Percentiles rank a stretch among this genome's conserved stretches.
phyloP scores from a whole-genome alignment of 192 early-diverging fungal genomes.

The Coemansia sp. region DNA sequence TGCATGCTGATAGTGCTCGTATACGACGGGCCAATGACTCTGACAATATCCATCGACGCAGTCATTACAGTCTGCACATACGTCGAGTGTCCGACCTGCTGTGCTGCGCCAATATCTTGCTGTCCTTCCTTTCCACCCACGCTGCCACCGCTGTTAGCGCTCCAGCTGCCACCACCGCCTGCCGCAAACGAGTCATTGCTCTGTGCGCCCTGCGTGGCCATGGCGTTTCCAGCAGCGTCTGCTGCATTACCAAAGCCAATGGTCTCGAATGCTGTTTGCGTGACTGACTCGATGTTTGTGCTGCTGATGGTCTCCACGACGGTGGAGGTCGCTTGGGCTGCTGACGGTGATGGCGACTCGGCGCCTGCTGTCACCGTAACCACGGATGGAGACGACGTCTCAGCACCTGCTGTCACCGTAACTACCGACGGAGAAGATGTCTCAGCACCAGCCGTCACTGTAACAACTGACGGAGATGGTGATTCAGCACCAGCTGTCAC shows the following conservation, averaged over 20 bases:
- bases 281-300: not conserved
- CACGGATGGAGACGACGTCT: not conserved
- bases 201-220: not conserved
- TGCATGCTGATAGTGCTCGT: slow-evolving; percentile 20
- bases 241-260: not conserved
- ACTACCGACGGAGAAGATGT: not conserved
- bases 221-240: not conserved
- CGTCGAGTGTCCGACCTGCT: slow-evolving; percentile 3
- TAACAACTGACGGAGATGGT: not conserved
- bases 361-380: slow-evolving; percentile 1
- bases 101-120: not conserved
- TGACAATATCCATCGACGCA: slow-evolving; percentile 11
- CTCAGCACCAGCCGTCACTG: not conserved
- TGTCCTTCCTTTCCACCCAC: not conserved
- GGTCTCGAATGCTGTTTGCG: not conserved
- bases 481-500: not conserved
- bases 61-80: slow-evolving; percentile 12
- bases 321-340: not conserved
- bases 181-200: not conserved
- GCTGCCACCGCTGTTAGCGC: not conserved
- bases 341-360: not conserved
- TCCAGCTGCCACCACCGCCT: not conserved
- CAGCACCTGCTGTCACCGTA: not conserved
- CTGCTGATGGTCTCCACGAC: not conserved
- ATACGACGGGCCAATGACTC: slow-evolving; percentile 13